phyloP scores from a whole-genome alignment of 176 grass and related monocot species.

The Pontederia paniculata region DNA sequence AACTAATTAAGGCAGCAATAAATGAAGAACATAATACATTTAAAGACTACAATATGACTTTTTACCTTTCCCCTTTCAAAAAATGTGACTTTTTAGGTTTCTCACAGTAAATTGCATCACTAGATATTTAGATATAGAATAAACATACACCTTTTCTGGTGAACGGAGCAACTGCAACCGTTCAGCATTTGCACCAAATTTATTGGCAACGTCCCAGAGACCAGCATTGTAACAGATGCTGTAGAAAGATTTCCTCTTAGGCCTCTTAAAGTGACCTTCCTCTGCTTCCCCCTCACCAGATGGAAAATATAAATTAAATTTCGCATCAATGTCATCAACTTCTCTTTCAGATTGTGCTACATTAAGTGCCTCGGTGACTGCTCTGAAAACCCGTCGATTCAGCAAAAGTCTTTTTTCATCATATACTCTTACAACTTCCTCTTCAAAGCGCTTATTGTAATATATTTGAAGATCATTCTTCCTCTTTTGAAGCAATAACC shows the following conservation, averaged over 20 bases:
- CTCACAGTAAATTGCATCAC: background rate
- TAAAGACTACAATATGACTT: no score
- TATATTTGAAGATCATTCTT: constrained; percentile 66
- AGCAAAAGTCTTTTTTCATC: constrained; percentile 60
- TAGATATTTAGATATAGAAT: background rate
- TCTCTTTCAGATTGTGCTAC: constrained; percentile 96
- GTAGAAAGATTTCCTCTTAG: constrained; percentile 87
- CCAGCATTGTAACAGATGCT: constrained; percentile 85
- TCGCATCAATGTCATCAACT: constrained; percentile 88
- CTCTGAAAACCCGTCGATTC: constrained; percentile 60
- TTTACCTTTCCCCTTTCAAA: background rate
- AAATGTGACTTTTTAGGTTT: no score
- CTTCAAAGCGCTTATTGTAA: constrained; percentile 82
- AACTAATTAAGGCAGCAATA: no score
- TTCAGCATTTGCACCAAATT: constrained; percentile 88
- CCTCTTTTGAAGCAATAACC: constrained; percentile 92
- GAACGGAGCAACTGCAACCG: constrained; percentile 80
- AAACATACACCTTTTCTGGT: constrained; percentile 47
- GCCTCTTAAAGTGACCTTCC: constrained; percentile 84
- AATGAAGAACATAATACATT: no score
- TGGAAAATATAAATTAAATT: constrained; percentile 96
- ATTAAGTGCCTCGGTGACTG: constrained; percentile 57
- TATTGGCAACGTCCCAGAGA: constrained; percentile 85
- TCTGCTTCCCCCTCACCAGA: constrained; percentile 76
- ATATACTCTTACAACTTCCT: constrained; percentile 65